Evolutionary conservation across 805 yeast species (phyloP).

Genomic region (Candida ficus): DNA sequence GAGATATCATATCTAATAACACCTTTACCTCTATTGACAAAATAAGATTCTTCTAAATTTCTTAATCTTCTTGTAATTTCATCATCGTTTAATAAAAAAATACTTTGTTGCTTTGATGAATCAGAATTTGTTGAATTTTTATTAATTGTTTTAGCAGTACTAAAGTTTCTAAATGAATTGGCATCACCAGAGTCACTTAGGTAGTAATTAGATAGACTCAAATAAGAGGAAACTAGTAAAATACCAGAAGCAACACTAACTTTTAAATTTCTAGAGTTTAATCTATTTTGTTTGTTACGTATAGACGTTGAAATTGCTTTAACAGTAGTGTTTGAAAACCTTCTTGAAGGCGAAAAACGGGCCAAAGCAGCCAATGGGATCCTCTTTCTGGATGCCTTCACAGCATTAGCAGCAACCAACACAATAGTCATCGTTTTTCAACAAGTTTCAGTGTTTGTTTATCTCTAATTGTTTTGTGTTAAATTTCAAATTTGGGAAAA

Average conservation of each 20-base stretch:
- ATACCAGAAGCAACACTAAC: slow-evolving; percentile 26
- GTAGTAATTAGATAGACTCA: slow-evolving; percentile 21
- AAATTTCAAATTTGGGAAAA: too few species aligned
- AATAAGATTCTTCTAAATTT: slow-evolving; percentile 72
- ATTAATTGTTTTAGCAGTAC: slow-evolving; percentile 19
- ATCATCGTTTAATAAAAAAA: slow-evolving; percentile 55
- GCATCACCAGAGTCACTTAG: slow-evolving; percentile 23
- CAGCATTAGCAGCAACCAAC: slow-evolving; percentile 6
- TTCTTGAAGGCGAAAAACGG: not conserved
- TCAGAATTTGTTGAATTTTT: slow-evolving; percentile 4
- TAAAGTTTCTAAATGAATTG: slow-evolving; percentile 17
- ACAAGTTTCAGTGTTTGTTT: too few species aligned
- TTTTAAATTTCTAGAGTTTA: slow-evolving; percentile 15
- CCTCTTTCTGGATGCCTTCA: slow-evolving; percentile 1
- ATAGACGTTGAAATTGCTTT: not conserved
- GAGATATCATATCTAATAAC: slow-evolving; percentile 83
- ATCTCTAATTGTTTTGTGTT: not conserved
- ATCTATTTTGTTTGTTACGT: not conserved
- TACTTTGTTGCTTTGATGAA: slow-evolving; percentile 42
- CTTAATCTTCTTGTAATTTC: slow-evolving; percentile 69
- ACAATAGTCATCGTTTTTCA: slow-evolving; percentile 6
- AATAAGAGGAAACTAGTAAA: slow-evolving; percentile 24
- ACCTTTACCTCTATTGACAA: slow-evolving; percentile 81
- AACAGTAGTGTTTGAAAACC: not conserved
- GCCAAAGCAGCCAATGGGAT: slow-evolving; percentile 1